phyloP scores from a whole-genome alignment of 805 yeast species.

The Spathaspora passalidarum region DNA sequence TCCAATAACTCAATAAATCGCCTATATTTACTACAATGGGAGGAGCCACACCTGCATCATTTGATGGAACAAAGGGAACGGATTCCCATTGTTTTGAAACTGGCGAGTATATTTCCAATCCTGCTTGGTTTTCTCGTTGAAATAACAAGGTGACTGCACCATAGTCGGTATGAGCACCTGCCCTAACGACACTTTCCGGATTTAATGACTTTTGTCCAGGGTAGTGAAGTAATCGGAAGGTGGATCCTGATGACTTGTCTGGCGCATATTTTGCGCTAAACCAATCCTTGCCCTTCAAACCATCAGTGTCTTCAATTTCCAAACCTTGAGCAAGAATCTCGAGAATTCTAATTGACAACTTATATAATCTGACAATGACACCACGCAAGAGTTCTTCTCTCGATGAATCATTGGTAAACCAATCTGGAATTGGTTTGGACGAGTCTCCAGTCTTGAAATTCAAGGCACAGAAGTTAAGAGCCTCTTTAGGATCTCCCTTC shows the following conservation, averaged over 20 bases:
- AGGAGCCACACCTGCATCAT: constrained; percentile 39
- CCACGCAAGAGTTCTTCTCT: constrained; percentile 40
- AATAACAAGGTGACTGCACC: constrained; percentile 73
- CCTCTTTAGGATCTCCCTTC: constrained; percentile 63
- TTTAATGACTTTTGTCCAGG: constrained; percentile 53
- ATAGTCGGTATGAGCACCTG: constrained; percentile 87
- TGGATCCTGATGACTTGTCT: constrained; percentile 53
- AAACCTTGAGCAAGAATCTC: constrained; percentile 60
- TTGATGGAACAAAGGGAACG: constrained; percentile 55
- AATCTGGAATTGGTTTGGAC: constrained; percentile 45
- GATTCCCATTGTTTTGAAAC: constrained; percentile 57
- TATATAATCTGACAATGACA: constrained; percentile 43
- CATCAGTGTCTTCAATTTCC: constrained; percentile 48
- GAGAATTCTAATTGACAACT: constrained; percentile 49
- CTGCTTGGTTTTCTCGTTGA: constrained; percentile 69
- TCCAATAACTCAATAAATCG: constrained; percentile 78
- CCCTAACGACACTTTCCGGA: constrained; percentile 58
- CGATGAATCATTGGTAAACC: constrained; percentile 41
- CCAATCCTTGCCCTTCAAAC: constrained; percentile 48
- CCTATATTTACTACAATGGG: constrained; percentile 80
- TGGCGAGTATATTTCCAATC: constrained; percentile 63
- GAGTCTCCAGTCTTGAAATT: constrained; percentile 47
- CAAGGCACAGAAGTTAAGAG: constrained; percentile 62
- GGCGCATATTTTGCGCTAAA: constrained; percentile 59
- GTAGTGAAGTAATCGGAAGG: constrained; percentile 69